Evolutionary conservation across 2,329 filamentous ascomycete species (phyloP), one percentile per base, ranked within the genome.

Genomic region (Hirsutella rhossiliensis): DNA sequence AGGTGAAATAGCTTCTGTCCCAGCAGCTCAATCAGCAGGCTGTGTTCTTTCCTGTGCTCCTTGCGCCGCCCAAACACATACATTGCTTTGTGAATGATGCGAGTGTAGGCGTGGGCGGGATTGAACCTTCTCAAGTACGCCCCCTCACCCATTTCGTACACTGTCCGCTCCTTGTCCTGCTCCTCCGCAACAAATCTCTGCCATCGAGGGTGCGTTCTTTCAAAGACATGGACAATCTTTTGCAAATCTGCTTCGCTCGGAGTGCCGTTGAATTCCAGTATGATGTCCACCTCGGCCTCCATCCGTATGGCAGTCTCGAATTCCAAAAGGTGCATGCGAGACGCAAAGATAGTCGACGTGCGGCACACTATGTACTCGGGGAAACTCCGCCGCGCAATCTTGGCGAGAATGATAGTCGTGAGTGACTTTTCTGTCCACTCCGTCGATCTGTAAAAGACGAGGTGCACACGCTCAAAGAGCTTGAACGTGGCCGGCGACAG

Each of bases 401-500:
- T 89, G 8, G 92, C 87, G 5, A 98, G 73, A 38, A 98, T 95
- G 43, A 97, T 90, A 0, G 89, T 90, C 2, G 87, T 97, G 13
- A 98, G 68, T 1, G 90, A 96, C 61, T 95, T 97, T 55, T 97
- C 90, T 0, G 89, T 94, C 92, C 92, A 98, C 59, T 95, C 86
- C 0, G 87, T 94, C 11, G 89, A 96, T 46, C 90, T 76, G 61
- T 97, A 97, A 61, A 96, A 98, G 27, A 98, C 88, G 3, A 98
- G 68, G 64, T 97, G 92, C 1, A 97, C 88, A 23, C 92, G 78
- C 61, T 96, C 88, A 55, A 98, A 98, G 0, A 98, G 73, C 54
- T 81, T 87, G 49, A 88, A 75, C 1, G 82, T 74, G 0, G 76
- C 65, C 1, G 82, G 64, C 1, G 87, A 87, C 12, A 98, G 75